These are phyloP conservation scores for Ajuga chamaepitys DNA, from an alignment of 257 asterid genomes.

Conservation along the genomic window DNA sequence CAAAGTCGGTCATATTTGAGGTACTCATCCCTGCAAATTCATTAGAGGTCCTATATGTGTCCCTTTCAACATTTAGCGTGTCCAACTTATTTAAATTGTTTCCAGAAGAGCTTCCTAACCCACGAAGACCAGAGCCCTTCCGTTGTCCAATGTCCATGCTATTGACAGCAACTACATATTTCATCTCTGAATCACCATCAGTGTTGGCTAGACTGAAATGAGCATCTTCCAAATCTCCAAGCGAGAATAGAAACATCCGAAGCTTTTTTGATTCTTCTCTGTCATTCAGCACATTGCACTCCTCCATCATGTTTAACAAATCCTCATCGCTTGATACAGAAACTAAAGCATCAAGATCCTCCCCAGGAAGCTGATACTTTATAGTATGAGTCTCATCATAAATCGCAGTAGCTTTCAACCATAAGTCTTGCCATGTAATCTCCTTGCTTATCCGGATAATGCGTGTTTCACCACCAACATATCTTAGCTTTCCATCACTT, in stretches of 20 bases:
- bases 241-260: constrained; percentile 75
- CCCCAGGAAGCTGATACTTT: constrained; percentile 94
- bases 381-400: constrained; percentile 53
- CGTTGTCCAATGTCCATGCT: constrained; percentile 50
- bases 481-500: constrained; percentile 85
- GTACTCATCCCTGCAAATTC: constrained; percentile 33
- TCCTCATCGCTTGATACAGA: constrained; percentile 85
- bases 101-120: constrained; percentile 41
- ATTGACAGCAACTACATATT: constrained; percentile 78
- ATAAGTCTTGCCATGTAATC: constrained; percentile 60
- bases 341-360: constrained; percentile 89
- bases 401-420: constrained; percentile 46
- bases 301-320: constrained; percentile 91
- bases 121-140: constrained; percentile 24
- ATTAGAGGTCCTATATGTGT: constrained; percentile 26
- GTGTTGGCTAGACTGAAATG: constrained; percentile 45
- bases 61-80: constrained; percentile 30
- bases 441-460: constrained; percentile 66
- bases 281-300: constrained; percentile 51
- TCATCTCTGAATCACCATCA: constrained; percentile 63
- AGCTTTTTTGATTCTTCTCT: constrained; percentile 54
- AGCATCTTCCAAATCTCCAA: constrained; percentile 58
- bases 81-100: constrained; percentile 55
- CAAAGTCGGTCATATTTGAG: constrained; percentile 33
- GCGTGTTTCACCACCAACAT: constrained; percentile 96